Evolutionary conservation across 139 green algal genomes (phyloP), one percentile per base, ranked within the genome.

Genomic region (Micractinium sp.): DNA sequence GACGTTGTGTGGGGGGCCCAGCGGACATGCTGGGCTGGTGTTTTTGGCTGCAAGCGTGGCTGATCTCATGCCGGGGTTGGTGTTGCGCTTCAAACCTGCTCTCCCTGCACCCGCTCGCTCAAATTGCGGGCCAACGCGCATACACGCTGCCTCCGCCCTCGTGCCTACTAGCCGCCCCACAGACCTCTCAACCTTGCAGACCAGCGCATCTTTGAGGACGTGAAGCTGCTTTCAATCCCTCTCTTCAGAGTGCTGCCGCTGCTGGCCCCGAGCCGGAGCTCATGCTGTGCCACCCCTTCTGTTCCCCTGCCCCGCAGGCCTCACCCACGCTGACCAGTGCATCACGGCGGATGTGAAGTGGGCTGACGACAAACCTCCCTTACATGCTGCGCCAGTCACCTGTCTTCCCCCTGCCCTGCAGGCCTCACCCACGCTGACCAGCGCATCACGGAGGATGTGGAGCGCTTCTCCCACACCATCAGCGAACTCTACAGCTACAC

Each of bases 361-460:
- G n/a, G n/a, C n/a, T n/a, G n/a, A n/a, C n/a, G n/a, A n/a, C n/a
- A n/a, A n/a, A n/a, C n/a, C n/a, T n/a, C n/a, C n/a, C n/a, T n/a
- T n/a, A n/a, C n/a, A n/a, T n/a, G n/a, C n/a, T n/a, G n/a, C n/a
- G n/a, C n/a, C n/a, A n/a, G n/a, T n/a, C 20, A 2, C 38, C 39
- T 66, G 1, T 39, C 39, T 33, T 15, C 20, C 19, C 16, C 76
- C 81, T 74, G 33, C 23, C 13, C 61, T 19, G 36, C 66, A 94
- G 94, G 95, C 74, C 93, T 99, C 38, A 98, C 96, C 27, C 94
- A 96, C 89, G 95, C 96, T 14, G 97, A 99, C 88, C 97, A 99
- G 95, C 94, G 97, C 83, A 96, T 99, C 80, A 98, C 95, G 1
- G 97, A 98, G 91, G 97, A 99, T 75, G 95, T 99, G 83, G 97